Evolutionary conservation across 179 eudicot genomes (phyloP), one percentile per base, ranked within the genome.

Genomic region (Camellia oleifera): DNA sequence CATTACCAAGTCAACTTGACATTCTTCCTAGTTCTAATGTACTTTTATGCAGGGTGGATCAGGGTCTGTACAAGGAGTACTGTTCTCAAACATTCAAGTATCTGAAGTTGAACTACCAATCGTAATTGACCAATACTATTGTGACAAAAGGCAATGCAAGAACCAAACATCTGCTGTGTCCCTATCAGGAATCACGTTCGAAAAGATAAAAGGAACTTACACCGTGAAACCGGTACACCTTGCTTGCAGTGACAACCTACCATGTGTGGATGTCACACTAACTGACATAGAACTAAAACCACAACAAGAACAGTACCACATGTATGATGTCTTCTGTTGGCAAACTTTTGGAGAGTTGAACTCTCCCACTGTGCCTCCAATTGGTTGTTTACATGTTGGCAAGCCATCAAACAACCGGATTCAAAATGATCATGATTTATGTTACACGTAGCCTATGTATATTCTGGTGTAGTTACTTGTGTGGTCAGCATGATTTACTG

Each of bases 1-100:
- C 15, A 14, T 74, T 40, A 7, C 46, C 9, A 15, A 56, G 48
- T 32, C 53, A 58, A 60, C 69, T 23, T 12, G 60, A 57, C 74
- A 67, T 73, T 45, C 79, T 80, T 54, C 85, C 45, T 87, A 78
- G 66, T 6, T 54, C 74, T 87, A 7, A 90, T 80, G 58, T 71
- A 83, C 32, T 32, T 84, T 80, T 85, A n/a, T 89, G 91, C 91
- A 92, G 94, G 97, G 97, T 75, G 97, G 94, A 45, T 89, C 91
- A 81, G 97, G 97, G 53, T 89, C 91, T 12, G 97, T 91, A 54
- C 87, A 88, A 85, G 92, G 87, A 50, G 77, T 92, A 52, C 72
- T 89, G 66, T 92, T 91, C 86, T 88, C 92, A 70, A 91, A 92
- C 82, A 88, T 92, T 73, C 90, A 86, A 82, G 88, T 92, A 64